Evolutionary conservation across 345 rosid genomes (phyloP).

Genomic region (Brassica napus): DNA sequence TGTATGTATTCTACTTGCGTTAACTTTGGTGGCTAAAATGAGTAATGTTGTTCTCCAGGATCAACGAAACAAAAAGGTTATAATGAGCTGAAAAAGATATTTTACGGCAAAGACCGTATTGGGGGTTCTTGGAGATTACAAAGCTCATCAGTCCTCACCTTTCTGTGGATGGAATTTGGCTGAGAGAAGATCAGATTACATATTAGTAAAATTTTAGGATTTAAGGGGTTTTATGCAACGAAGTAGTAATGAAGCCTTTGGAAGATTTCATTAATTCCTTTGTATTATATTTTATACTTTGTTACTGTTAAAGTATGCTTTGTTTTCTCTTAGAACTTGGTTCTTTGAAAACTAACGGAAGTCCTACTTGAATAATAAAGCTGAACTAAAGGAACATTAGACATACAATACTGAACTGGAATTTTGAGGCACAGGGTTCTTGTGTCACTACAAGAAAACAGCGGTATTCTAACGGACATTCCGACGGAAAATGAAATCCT

Average conservation of each 20-base stretch:
- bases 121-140: slow-evolving; percentile 73
- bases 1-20: neutral
- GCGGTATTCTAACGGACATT: too few species aligned
- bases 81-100: slow-evolving; percentile 67
- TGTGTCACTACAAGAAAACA: too few species aligned
- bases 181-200: neutral
- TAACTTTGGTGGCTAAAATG: neutral
- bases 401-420: neutral
- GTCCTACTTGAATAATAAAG: too few species aligned
- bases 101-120: slow-evolving; percentile 61
- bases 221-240: too few species aligned
- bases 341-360: too few species aligned
- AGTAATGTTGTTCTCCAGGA: neutral
- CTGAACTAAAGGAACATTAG: neutral
- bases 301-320: too few species aligned
- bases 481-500: too few species aligned
- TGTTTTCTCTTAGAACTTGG: too few species aligned
- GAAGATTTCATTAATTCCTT: too few species aligned
- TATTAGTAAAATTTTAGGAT: too few species aligned
- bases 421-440: neutral
- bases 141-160: slow-evolving; percentile 81
- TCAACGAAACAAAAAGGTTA: neutral
- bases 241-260: too few species aligned
- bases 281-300: too few species aligned
- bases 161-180: slow-evolving; percentile 45